These are phyloP conservation scores for Penicillium digitatum DNA, from an alignment of 2,329 filamentous ascomycete genomes.

Conservation along the genomic window DNA sequence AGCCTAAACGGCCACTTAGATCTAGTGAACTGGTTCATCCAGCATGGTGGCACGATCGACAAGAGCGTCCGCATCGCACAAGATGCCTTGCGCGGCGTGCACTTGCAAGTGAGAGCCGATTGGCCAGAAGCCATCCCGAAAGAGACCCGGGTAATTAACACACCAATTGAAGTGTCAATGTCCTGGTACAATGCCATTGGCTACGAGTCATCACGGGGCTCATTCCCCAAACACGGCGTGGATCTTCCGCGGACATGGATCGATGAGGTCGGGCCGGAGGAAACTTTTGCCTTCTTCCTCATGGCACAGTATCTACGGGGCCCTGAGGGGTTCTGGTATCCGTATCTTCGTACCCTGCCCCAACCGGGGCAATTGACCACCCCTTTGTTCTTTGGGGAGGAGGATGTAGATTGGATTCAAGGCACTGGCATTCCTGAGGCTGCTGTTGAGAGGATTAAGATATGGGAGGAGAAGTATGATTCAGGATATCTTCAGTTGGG, in stretches of 20 bases:
- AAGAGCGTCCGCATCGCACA: slow-evolving; percentile 33
- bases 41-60: slow-evolving; percentile 32
- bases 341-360: slow-evolving; percentile 64
- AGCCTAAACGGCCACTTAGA: slow-evolving; percentile 26
- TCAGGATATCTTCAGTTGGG: slow-evolving; percentile 29
- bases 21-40: slow-evolving; percentile 33
- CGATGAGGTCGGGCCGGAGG: slow-evolving; percentile 51
- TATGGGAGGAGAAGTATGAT: slow-evolving; percentile 40
- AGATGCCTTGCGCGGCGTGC: slow-evolving; percentile 34
- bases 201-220: slow-evolving; percentile 11
- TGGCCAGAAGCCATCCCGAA: slow-evolving; percentile 23
- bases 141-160: slow-evolving; percentile 36
- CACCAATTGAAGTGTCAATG: slow-evolving; percentile 34
- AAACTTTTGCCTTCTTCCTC: slow-evolving; percentile 64
- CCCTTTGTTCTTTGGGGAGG: slow-evolving; percentile 61
- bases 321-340: slow-evolving; percentile 60
- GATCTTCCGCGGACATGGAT: slow-evolving; percentile 53
- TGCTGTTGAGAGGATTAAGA: slow-evolving; percentile 31
- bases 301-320: slow-evolving; percentile 63
- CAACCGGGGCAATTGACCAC: slow-evolving; percentile 59
- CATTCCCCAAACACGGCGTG: slow-evolving; percentile 33
- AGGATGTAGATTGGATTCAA: slow-evolving; percentile 53
- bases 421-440: slow-evolving; percentile 36
- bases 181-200: slow-evolving; percentile 38
- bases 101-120: slow-evolving; percentile 34